phyloP scores from a whole-genome alignment of 1,139 yeast genomes.

The Pichia sp. region DNA sequence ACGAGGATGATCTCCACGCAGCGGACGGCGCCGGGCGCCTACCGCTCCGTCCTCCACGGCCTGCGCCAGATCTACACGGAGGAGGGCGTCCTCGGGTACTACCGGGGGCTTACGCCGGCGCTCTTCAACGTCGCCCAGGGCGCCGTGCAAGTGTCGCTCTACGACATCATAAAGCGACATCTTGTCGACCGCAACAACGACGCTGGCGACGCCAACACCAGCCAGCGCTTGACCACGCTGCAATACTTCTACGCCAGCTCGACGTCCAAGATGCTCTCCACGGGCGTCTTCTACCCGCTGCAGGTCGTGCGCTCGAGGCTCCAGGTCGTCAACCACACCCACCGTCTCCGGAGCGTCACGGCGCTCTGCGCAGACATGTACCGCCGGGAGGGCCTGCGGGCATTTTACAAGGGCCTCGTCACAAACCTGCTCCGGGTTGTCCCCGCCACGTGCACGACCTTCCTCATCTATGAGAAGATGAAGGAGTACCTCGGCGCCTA shows the following conservation, averaged over 20 bases:
- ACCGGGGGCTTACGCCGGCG: slow-evolving; percentile 82
- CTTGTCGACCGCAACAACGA: not conserved
- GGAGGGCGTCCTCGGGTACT: slow-evolving; percentile 71
- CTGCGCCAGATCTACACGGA: slow-evolving; percentile 42
- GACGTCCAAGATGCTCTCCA: slow-evolving; percentile 63
- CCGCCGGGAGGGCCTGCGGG: slow-evolving; percentile 48
- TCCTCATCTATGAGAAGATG: slow-evolving; percentile 57
- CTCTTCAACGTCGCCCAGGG: slow-evolving; percentile 83
- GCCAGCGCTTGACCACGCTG: slow-evolving; percentile 38
- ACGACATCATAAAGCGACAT: slow-evolving; percentile 62
- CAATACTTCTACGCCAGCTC: slow-evolving; percentile 67
- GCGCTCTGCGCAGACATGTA: slow-evolving; percentile 24
- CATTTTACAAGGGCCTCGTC: slow-evolving; percentile 77
- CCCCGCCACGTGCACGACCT: slow-evolving; percentile 73
- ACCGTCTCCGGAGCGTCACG: slow-evolving; percentile 10
- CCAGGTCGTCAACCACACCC: slow-evolving; percentile 46
- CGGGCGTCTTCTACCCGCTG: slow-evolving; percentile 71
- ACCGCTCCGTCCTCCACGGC: slow-evolving; percentile 56
- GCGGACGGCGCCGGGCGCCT: slow-evolving; percentile 42
- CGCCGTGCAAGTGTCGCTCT: slow-evolving; percentile 78
- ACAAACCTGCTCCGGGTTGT: slow-evolving; percentile 61
- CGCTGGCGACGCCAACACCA: slow-evolving; percentile 11
- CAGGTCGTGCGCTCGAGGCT: slow-evolving; percentile 78
- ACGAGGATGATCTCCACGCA: slow-evolving; percentile 74
- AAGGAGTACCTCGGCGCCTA: slow-evolving; percentile 18